phyloP scores from a whole-genome alignment of 768 basidiomycete species.

The Macrolepiota dolichaula region DNA sequence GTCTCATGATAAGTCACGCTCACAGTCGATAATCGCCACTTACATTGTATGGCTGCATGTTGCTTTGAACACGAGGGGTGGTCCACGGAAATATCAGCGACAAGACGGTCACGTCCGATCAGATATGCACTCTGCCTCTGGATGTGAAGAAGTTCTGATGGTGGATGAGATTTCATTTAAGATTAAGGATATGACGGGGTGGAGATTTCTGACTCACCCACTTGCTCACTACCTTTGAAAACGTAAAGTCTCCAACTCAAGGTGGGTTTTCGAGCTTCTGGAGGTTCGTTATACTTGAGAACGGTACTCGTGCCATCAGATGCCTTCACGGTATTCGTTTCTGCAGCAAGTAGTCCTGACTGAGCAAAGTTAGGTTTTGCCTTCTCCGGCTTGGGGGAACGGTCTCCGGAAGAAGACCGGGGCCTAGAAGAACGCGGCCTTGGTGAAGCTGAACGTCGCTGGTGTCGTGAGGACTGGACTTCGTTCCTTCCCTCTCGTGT shows the following conservation, averaged over 20 bases:
- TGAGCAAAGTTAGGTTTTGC: slow-evolving; percentile 86
- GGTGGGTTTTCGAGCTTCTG: slow-evolving; percentile 91
- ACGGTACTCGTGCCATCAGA: slow-evolving; percentile 76
- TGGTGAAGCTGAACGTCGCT: slow-evolving; percentile 65
- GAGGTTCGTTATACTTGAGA: slow-evolving; percentile 97
- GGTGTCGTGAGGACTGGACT: slow-evolving; percentile 23
- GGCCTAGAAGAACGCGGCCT: slow-evolving; percentile 39
- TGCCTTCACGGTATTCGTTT: slow-evolving; percentile 85
- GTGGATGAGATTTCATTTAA: neutral
- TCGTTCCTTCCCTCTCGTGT: slow-evolving; percentile 23
- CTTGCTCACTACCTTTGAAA: slow-evolving; percentile 92
- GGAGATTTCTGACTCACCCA: slow-evolving; percentile 54
- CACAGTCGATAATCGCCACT: slow-evolving; percentile 20
- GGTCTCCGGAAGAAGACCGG: slow-evolving; percentile 37
- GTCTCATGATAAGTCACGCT: slow-evolving; percentile 8
- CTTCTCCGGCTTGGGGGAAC: slow-evolving; percentile 32
- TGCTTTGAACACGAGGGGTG: slow-evolving; percentile 99
- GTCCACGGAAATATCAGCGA: slow-evolving; percentile 84
- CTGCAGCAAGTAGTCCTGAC: slow-evolving; percentile 92
- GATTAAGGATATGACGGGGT: neutral
- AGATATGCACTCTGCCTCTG: slow-evolving; percentile 94
- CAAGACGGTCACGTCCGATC: slow-evolving; percentile 83
- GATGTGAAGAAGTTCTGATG: slow-evolving; percentile 86
- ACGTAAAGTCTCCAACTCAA: slow-evolving; percentile 94
- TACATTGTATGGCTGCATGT: slow-evolving; percentile 94